Base-by-base conservation (phyloP, 345 rosid species). In the Cardiospermum halicacabum region DNA sequence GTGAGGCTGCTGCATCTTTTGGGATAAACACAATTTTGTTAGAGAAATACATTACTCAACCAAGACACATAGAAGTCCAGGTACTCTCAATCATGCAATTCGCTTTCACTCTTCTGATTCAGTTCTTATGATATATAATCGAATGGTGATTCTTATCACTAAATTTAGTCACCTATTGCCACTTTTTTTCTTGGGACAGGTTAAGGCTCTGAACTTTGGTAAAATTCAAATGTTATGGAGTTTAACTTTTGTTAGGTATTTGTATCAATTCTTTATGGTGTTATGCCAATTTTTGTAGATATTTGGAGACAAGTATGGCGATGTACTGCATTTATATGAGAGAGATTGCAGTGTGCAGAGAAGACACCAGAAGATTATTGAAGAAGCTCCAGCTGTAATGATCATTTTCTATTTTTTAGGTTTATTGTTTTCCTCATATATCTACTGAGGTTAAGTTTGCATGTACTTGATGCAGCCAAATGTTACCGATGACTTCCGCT, bases 311-410 rank as follows among this genome's bases (percentile, higher is more conserved):
- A 86, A 90, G 74, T 70, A 74, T 68, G 98, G 98, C 42, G 85
- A 86, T 51, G 68, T 86, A 27, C 80, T 90, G 56, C 84, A 93
- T 80, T 80, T 93, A 40, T 83, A 83, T 69, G 98, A 93, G 81
- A 85, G 97, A 67, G 98, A 90, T 78, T 93, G 98, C 82, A 89
- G 97, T 40, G 80, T 93, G 53, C 98, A 93, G 77, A 85, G 98
- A 83, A 86, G 97, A 74, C 97, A 89, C 76, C 98, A 90, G 75
- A 93, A 93, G 85, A 88, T 93, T 64, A 93, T 93, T 39, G 98
- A 93, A 84, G 98, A 93, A 85, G 97, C 98, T 80, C 98, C 97
- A 62, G 97, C 98, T 70, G 98, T 93, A 85, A 85, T 76, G 53
- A 67, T 58, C 68, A 37, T 53, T 70, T 51, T 62, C 55, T 64